Conservation (phyloP, 192 early-diverging fungal species). For the Kickxella alabastrina region DNA sequence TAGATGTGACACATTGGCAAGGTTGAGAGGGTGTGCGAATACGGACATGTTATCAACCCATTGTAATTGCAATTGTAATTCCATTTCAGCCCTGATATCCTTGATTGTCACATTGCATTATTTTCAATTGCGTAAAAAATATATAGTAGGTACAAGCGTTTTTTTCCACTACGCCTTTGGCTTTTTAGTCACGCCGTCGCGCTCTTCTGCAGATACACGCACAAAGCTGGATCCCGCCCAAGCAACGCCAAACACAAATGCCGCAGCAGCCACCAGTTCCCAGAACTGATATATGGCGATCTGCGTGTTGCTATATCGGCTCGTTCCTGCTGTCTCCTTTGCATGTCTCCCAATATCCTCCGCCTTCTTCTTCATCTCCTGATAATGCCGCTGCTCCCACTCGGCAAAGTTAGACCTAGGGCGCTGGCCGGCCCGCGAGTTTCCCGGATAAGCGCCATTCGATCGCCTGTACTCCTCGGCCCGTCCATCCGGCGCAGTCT, state of each 20-base stretch:
- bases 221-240: conserved; percentile 20
- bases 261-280: conserved; percentile 22
- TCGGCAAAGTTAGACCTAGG: conserved; percentile 45
- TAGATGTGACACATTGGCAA: too few species aligned
- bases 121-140: background rate
- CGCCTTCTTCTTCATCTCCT: conserved; percentile 26
- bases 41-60: too few species aligned
- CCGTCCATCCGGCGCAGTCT: conserved; percentile 3
- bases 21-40: too few species aligned
- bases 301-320: conserved; percentile 28
- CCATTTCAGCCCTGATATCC: too few species aligned
- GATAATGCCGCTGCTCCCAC: conserved; percentile 49
- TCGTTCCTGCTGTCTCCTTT: conserved; percentile 3
- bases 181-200: background rate
- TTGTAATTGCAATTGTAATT: too few species aligned
- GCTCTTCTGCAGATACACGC: conserved; percentile 2
- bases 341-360: conserved; percentile 22
- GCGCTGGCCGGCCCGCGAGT: background rate
- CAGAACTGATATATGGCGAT: conserved; percentile 31
- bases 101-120: too few species aligned
- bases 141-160: background rate
- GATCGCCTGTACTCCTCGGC: conserved; percentile 17
- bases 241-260: conserved; percentile 31
- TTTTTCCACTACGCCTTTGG: too few species aligned
- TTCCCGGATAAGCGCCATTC: conserved; percentile 17